Percentiles rank a stretch among this genome's conserved stretches.
phyloP scores from a whole-genome alignment of 2,329 filamentous ascomycete species.

The Xylariaceae sp. region DNA sequence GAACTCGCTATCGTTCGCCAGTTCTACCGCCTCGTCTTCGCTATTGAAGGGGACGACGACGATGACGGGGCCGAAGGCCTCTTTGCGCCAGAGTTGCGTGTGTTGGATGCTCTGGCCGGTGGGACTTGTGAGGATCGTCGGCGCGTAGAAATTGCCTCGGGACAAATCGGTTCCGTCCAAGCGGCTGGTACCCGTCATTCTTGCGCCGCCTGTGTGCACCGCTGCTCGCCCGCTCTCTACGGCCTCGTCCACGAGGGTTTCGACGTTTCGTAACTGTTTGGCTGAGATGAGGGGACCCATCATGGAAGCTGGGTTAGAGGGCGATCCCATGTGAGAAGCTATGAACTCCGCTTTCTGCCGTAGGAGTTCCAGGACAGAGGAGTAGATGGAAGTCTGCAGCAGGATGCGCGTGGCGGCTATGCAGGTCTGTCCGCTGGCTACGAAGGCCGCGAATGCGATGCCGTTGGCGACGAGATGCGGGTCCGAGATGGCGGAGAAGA shows the following conservation, averaged over 20 bases:
- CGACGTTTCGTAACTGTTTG: slow-evolving; percentile 59
- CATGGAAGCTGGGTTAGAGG: slow-evolving; percentile 49
- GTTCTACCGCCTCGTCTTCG: slow-evolving; percentile 62
- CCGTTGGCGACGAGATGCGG: slow-evolving; percentile 63
- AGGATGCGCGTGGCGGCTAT: slow-evolving; percentile 71
- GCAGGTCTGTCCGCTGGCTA: slow-evolving; percentile 52
- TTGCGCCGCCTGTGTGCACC: slow-evolving; percentile 40
- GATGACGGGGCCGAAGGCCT: slow-evolving; percentile 79
- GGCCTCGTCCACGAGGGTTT: slow-evolving; percentile 60
- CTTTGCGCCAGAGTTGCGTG: slow-evolving; percentile 70
- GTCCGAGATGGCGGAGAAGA: slow-evolving; percentile 63
- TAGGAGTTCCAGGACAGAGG: slow-evolving; percentile 59
- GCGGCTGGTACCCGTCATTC: slow-evolving; percentile 42
- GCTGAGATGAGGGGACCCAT: slow-evolving; percentile 61
- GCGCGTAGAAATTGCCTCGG: slow-evolving; percentile 69
- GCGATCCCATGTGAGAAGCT: slow-evolving; percentile 49
- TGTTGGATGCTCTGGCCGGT: slow-evolving; percentile 56
- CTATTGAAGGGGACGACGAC: slow-evolving; percentile 69
- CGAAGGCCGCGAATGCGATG: slow-evolving; percentile 55
- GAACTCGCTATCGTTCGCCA: slow-evolving; percentile 70
- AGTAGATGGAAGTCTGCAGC: slow-evolving; percentile 62
- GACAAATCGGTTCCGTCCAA: slow-evolving; percentile 48
- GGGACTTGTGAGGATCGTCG: slow-evolving; percentile 60
- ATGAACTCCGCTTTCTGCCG: slow-evolving; percentile 56
- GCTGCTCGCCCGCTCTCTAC: slow-evolving; percentile 43